Evolutionary conservation across 257 asterid genomes (phyloP).

Genomic region (Salvia splendens): DNA sequence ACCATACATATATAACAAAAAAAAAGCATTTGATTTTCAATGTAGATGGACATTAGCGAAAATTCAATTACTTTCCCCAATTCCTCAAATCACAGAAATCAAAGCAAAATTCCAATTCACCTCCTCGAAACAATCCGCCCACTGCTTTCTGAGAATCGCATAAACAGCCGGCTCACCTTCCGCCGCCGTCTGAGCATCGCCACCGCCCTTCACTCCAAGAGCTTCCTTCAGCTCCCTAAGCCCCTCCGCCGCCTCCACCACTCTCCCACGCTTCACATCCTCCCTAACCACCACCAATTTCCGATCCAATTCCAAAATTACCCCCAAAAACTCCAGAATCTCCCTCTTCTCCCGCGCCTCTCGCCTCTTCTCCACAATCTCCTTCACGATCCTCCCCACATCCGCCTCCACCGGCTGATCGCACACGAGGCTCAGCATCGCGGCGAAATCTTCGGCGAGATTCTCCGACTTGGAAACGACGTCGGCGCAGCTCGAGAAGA

Average conservation of each 20-base stretch:
- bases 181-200: constrained; percentile 36
- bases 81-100: neutral
- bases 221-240: constrained; percentile 66
- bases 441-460: constrained; percentile 41
- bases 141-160: constrained; percentile 60
- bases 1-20: neutral
- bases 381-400: constrained; percentile 50
- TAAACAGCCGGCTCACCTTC: constrained; percentile 62
- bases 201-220: constrained; percentile 52
- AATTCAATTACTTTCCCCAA: neutral
- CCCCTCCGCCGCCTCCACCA: constrained; percentile 71
- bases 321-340: constrained; percentile 52
- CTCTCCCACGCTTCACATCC: constrained; percentile 50
- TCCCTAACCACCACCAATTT: constrained; percentile 53
- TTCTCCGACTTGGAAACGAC: constrained; percentile 63
- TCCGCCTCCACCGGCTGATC: constrained; percentile 66
- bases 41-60: constrained; percentile 11
- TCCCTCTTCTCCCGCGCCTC: constrained; percentile 74
- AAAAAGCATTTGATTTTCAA: neutral
- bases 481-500: constrained; percentile 73
- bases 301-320: constrained; percentile 58
- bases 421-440: constrained; percentile 55
- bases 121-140: constrained; percentile 81
- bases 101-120: constrained; percentile 36
- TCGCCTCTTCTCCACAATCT: constrained; percentile 60